Base-by-base conservation (phyloP, 805 yeast species). In the Saccharomyces kudriavzevii region DNA sequence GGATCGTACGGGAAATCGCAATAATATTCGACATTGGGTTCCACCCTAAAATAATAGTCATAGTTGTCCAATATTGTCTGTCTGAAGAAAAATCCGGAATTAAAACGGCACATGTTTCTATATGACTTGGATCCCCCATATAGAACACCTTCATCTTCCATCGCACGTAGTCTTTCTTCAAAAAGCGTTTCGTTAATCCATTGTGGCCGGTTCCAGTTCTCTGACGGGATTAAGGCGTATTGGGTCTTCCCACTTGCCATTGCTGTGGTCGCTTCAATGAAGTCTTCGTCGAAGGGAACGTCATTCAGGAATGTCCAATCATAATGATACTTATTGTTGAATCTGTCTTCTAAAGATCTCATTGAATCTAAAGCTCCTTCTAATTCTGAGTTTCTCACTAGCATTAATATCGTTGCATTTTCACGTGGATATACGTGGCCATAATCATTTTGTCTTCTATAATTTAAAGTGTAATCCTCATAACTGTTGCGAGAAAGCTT, bases 51-150 rank as follows among this genome's bases (percentile, higher is more conserved):
- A 71, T 90, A 91, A 76, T 84, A 91, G 54, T 88, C 90, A 72
- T 87, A 91, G 40, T 84, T 76, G 49, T 73, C 69, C 61, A 90
- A 70, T 48, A 88, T 66, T 53, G 81, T 81, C 64, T 89, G 95
- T 64, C 86, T 79, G 74, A 81, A 90, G 72, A 91, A 91, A 66
- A 77, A 86, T 0, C 97, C 97, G 2, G 95, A 84, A 65, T 91
- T 92, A 74, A 85, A 91, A 46, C 96, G 79, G 69, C 97, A 91
- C 97, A 91, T 91, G 68, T 90, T 90, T 66, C 97, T 79, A 64
- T 85, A 85, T 1, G 87, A 81, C 58, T 72, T 67, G 2, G 85
- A 79, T 30, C 72, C 77, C 0, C 88, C 90, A 64, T 85, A 85
- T 1, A 85, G 70, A 8, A 85, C 80, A 2, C 77, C 74, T 9